These are phyloP conservation scores for Stagonosporopsis chrysanthemi DNA, from an alignment of 2,329 filamentous ascomycete species.

Conservation along the genomic window DNA sequence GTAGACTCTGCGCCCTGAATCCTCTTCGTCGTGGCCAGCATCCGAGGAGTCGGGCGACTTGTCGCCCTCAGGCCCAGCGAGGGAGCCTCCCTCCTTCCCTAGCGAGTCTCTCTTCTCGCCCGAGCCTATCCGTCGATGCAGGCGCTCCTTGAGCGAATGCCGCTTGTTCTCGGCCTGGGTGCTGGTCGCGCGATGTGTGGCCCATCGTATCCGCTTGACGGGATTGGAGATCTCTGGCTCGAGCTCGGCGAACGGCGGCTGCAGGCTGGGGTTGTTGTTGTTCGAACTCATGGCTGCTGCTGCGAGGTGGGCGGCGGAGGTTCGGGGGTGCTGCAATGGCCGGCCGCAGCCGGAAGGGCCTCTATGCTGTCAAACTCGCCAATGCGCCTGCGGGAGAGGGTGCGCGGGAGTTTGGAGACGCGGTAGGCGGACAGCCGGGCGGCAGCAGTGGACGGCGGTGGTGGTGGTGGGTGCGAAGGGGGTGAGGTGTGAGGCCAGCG, in stretches of 20 bases:
- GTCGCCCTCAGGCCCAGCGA: slow-evolving; percentile 48
- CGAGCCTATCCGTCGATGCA: slow-evolving; percentile 67
- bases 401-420: slow-evolving; percentile 11
- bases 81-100: slow-evolving; percentile 44
- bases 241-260: slow-evolving; percentile 32
- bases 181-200: slow-evolving; percentile 85
- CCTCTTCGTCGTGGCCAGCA: slow-evolving; percentile 49
- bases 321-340: slow-evolving; percentile 34
- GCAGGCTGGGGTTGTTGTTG: slow-evolving; percentile 24
- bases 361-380: slow-evolving; percentile 41
- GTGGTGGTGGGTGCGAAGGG: slow-evolving; percentile 26
- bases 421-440: slow-evolving; percentile 21
- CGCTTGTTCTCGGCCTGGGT: slow-evolving; percentile 81
- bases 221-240: slow-evolving; percentile 64
- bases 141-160: slow-evolving; percentile 78
- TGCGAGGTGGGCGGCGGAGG: slow-evolving; percentile 22
- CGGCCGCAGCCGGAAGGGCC: slow-evolving; percentile 51
- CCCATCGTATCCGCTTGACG: slow-evolving; percentile 89
- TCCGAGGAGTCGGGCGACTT: slow-evolving; percentile 52
- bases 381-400: slow-evolving; percentile 32
- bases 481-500: slow-evolving; percentile 18
- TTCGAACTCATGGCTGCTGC: slow-evolving; percentile 18
- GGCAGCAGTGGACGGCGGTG: slow-evolving; percentile 13
- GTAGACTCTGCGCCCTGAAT: slow-evolving; percentile 68
- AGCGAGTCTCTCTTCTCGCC: slow-evolving; percentile 68